phyloP scores from a whole-genome alignment of 495 filamentous ascomycete genomes.

The Xylaria intraflava region DNA sequence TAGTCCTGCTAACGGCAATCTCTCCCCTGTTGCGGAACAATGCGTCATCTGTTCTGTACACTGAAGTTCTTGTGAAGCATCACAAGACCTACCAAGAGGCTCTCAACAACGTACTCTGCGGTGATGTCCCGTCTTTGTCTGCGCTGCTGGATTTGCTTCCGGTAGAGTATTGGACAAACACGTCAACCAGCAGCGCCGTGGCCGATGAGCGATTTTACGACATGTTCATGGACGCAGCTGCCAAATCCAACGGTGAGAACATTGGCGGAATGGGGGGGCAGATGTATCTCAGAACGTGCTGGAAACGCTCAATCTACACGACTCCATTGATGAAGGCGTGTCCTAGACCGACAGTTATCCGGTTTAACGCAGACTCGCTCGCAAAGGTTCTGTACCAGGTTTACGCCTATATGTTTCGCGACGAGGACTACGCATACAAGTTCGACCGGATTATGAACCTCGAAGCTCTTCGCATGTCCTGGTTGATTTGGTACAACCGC shows the following conservation, averaged over 20 bases:
- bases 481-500: constrained; percentile 27
- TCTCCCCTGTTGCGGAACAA: constrained; percentile 37
- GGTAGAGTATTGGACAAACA: constrained; percentile 45
- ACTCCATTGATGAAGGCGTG: background rate
- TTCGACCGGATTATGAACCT: background rate
- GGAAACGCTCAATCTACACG: constrained; percentile 16
- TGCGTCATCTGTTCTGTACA: constrained; percentile 41
- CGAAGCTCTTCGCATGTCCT: background rate
- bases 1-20: constrained; percentile 45
- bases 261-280: background rate
- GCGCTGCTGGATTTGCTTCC: constrained; percentile 43
- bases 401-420: constrained; percentile 22
- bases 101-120: constrained; percentile 34
- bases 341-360: constrained; percentile 6
- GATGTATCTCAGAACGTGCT: constrained; percentile 22
- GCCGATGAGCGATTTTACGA: constrained; percentile 18
- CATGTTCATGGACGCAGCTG: constrained; percentile 3
- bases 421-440: background rate
- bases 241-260: constrained; percentile 9
- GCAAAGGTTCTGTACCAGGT: constrained; percentile 4
- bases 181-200: constrained; percentile 25
- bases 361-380: constrained; percentile 9
- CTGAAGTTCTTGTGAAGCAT: constrained; percentile 30
- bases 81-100: constrained; percentile 4
- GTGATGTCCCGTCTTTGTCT: constrained; percentile 39